A percentile compares a stretch with the other conserved stretches of the same genome.
phyloP scores from a whole-genome alignment of 1,139 yeast genomes.

The Geotrichum histeridarum region DNA sequence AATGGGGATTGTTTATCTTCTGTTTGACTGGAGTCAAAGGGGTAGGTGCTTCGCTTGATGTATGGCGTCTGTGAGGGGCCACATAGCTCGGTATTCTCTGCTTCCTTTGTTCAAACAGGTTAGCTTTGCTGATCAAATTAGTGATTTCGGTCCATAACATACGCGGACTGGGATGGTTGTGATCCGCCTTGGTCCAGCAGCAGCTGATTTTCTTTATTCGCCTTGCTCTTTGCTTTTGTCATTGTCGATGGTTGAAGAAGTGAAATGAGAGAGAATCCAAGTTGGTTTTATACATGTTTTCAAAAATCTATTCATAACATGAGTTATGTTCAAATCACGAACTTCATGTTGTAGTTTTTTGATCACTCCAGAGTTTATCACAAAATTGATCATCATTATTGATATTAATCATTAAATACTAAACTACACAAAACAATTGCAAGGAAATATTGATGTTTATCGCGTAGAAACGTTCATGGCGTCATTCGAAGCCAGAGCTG shows the following conservation, averaged over 20 bases:
- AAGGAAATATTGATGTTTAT: too few species aligned
- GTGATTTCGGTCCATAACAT: not conserved
- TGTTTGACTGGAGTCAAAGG: not conserved
- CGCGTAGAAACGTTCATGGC: too few species aligned
- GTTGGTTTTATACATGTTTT: too few species aligned
- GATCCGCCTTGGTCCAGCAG: slow-evolving; percentile 10
- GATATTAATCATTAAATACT: too few species aligned
- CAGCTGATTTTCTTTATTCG: slow-evolving; percentile 1
- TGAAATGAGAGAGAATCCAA: not conserved
- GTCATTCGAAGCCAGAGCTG: not conserved
- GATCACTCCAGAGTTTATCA: too few species aligned
- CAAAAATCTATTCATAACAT: too few species aligned
- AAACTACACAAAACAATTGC: too few species aligned
- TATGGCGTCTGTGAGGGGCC: slow-evolving; percentile 5
- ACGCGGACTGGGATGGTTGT: not conserved
- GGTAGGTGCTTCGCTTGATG: not conserved
- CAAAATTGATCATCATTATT: too few species aligned
- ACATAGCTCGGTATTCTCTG: slow-evolving; percentile 8
- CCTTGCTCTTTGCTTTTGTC: slow-evolving; percentile 2
- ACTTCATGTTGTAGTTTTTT: too few species aligned
- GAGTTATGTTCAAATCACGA: too few species aligned
- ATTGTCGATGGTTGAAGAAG: not conserved
- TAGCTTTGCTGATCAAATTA: not conserved
- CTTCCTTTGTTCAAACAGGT: not conserved
- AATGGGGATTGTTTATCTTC: not conserved